These are phyloP conservation scores for Backusella morwellensis DNA, from an alignment of 192 early-diverging fungal genomes.

Conservation along the genomic window DNA sequence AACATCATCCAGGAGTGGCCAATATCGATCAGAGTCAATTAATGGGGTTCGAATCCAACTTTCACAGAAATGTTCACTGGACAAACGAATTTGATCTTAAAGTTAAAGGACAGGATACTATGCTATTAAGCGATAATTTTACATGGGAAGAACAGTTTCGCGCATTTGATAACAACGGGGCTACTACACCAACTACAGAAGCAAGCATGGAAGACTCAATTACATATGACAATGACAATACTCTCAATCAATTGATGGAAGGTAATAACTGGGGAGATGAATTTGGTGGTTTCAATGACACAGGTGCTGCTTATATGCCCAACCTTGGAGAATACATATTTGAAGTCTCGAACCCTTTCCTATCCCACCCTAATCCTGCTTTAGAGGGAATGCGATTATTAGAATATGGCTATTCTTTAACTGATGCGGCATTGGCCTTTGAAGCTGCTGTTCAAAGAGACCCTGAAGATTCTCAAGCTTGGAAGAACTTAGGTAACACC, in stretches of 20 bases:
- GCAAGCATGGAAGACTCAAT: slow-evolving; percentile 41
- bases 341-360: slow-evolving; percentile 73
- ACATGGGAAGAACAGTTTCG: slow-evolving; percentile 61
- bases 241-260: background rate
- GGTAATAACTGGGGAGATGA: slow-evolving; percentile 46
- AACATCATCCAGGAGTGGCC: slow-evolving; percentile 36
- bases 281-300: slow-evolving; percentile 41
- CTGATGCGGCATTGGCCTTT: slow-evolving; percentile 85
- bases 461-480: slow-evolving; percentile 73
- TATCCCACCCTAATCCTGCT: slow-evolving; percentile 55
- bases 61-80: slow-evolving; percentile 69
- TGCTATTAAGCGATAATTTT: slow-evolving; percentile 32
- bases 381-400: slow-evolving; percentile 52
- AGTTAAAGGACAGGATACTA: slow-evolving; percentile 43
- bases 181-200: slow-evolving; percentile 11
- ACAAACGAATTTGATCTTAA: slow-evolving; percentile 63
- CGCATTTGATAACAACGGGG: slow-evolving; percentile 28
- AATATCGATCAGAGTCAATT: slow-evolving; percentile 30
- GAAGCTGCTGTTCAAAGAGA: slow-evolving; percentile 86
- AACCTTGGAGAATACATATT: slow-evolving; percentile 80
- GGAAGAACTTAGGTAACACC: slow-evolving; percentile 85
- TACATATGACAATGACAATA: slow-evolving; percentile 32
- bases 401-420: slow-evolving; percentile 57
- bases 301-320: slow-evolving; percentile 41
- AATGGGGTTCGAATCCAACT: slow-evolving; percentile 47